These are phyloP conservation scores for Hapsidospora chrysogenum DNA, from an alignment of 495 filamentous ascomycete genomes.

Conservation along the genomic window DNA sequence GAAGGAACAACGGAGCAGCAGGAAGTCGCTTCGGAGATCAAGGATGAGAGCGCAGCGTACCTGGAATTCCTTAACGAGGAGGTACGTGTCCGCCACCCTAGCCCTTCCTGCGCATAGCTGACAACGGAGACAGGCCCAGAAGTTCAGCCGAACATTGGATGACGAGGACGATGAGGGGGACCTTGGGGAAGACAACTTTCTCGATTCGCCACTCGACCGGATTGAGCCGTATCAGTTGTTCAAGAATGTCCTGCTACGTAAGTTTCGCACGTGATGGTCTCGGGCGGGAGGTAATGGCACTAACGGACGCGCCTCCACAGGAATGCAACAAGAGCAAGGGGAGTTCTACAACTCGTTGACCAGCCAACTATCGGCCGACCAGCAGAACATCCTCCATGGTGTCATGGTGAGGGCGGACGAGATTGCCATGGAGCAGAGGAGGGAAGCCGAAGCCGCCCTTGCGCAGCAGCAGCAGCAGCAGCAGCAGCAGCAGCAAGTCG, in stretches of 20 bases:
- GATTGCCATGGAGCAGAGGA: conserved; percentile 22
- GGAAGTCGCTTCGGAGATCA: conserved; percentile 32
- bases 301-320: conserved; percentile 28
- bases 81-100: conserved; percentile 23
- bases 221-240: conserved; percentile 87
- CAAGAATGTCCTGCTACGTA: conserved; percentile 66
- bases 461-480: conserved; percentile 11
- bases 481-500: too few relatives aligned
- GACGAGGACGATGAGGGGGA: conserved; percentile 65
- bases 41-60: conserved; percentile 86
- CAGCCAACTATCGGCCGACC: conserved; percentile 58
- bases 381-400: conserved; percentile 63
- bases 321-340: conserved; percentile 77
- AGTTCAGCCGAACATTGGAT: conserved; percentile 47
- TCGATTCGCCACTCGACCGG: conserved; percentile 88
- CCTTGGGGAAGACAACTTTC: conserved; percentile 71
- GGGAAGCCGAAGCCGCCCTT: too few relatives aligned
- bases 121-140: conserved; percentile 46
- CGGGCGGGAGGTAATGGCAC: too few relatives aligned
- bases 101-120: conserved; percentile 8
- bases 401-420: conserved; percentile 68
- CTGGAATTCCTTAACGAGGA: conserved; percentile 91
- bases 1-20: conserved; percentile 24
- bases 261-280: too few relatives aligned
- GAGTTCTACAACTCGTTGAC: conserved; percentile 73